Evolutionary conservation across 2,329 filamentous ascomycete genomes (phyloP).

Genomic region (Fusarium begoniae): DNA sequence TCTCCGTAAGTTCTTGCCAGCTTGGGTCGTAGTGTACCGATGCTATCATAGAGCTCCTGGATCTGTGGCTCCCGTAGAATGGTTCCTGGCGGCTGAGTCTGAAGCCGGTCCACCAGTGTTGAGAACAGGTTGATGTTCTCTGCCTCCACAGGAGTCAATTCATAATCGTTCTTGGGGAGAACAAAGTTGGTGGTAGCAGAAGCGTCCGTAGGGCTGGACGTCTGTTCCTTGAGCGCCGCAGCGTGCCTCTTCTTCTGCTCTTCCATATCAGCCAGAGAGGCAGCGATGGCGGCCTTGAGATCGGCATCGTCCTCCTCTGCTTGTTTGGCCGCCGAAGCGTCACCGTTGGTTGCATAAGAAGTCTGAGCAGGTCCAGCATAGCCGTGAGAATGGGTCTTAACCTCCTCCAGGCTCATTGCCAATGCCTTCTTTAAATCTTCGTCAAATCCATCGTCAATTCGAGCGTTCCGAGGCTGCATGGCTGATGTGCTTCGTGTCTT

Average conservation of each 20-base stretch:
- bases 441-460: conserved; percentile 90
- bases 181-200: conserved; percentile 59
- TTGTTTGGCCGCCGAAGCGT: conserved; percentile 51
- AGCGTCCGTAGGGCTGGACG: conserved; percentile 54
- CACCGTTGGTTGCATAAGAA: conserved; percentile 49
- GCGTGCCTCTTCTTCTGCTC: conserved; percentile 95
- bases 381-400: conserved; percentile 76
- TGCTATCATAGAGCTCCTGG: conserved; percentile 97
- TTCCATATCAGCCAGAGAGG: conserved; percentile 96
- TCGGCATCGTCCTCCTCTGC: conserved; percentile 92
- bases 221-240: conserved; percentile 82
- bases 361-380: conserved; percentile 70
- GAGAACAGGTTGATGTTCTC: conserved; percentile 98
- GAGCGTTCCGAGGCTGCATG: conserved; percentile 91
- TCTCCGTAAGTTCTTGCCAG: conserved; percentile 95
- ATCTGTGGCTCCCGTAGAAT: conserved; percentile 98
- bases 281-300: conserved; percentile 92
- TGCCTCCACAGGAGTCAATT: conserved; percentile 90
- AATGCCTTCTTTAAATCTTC: conserved; percentile 93
- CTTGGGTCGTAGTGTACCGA: conserved; percentile 91
- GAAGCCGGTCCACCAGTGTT: conserved; percentile 90
- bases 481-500: conserved; percentile 72
- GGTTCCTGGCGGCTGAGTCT: conserved; percentile 94
- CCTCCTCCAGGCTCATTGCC: conserved; percentile 97
- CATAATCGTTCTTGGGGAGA: conserved; percentile 89